Conservation (phyloP, 1,139 yeast species). For the Scheffersomyces cryptocercus region DNA sequence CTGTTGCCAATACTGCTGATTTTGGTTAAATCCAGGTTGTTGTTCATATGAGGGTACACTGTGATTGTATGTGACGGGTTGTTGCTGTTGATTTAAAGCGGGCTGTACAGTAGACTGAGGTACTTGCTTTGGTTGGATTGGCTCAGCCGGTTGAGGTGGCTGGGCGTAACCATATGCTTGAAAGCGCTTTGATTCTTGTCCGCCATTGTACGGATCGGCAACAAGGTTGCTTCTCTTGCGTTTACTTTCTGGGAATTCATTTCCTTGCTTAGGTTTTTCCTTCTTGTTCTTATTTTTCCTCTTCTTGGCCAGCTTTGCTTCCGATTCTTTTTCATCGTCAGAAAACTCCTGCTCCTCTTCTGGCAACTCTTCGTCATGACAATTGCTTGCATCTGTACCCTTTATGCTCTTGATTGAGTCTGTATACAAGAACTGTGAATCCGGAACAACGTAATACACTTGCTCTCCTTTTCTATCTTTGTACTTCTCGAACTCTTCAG, state of each 20-base stretch:
- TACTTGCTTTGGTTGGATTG: constrained; percentile 11
- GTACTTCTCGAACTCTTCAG: constrained; percentile 50
- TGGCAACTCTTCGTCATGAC: constrained; percentile 92
- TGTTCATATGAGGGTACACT: neutral
- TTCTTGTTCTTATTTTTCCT: constrained; percentile 50
- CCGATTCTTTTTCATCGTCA: constrained; percentile 82
- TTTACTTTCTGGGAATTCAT: constrained; percentile 2
- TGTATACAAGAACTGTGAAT: constrained; percentile 77
- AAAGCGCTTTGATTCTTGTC: constrained; percentile 12
- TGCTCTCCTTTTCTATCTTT: constrained; percentile 52
- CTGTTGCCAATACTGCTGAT: constrained; percentile 4
- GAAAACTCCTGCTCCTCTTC: constrained; percentile 93
- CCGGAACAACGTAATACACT: constrained; percentile 78
- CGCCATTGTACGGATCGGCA: neutral
- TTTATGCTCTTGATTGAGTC: constrained; percentile 66
- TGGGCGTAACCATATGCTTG: constrained; percentile 28
- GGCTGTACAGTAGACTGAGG: constrained; percentile 15
- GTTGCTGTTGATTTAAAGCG: constrained; percentile 11
- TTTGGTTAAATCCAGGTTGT: neutral
- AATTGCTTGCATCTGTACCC: constrained; percentile 94
- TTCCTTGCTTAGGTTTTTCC: constrained; percentile 17
- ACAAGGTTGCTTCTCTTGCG: constrained; percentile 5
- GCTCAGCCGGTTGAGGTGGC: constrained; percentile 10
- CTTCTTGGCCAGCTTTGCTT: constrained; percentile 58
- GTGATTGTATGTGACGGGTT: constrained; percentile 3